Evolutionary conservation across 805 yeast genomes (phyloP), one percentile per base, ranked within the genome.

Genomic region (Cyberlindnera petersonii): DNA sequence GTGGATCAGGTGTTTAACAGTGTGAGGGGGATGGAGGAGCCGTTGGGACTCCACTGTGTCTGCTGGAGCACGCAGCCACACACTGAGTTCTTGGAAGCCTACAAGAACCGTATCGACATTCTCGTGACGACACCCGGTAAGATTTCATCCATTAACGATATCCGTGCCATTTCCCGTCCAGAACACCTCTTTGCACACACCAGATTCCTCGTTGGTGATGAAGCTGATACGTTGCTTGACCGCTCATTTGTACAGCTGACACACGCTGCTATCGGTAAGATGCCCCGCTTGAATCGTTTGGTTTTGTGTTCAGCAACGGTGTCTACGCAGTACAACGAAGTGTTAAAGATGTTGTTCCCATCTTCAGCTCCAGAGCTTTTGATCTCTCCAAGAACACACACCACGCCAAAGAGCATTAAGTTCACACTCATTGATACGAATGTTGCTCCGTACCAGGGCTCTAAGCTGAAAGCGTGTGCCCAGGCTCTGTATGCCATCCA

Each of bases 201-300:
- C 5, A 68, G 70, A 20, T 82, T 72, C 53, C 68, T 83, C 31
- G 91, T 86, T 2, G 74, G 85, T 11, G 98, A 91, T 58, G 98
- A 91, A 60, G 98, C 98, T 0, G 98, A 91, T 61, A 84, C 96
- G 0, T 64, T 91, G 40, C 72, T 89, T 78, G 95, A 89, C 56
- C 74, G 77, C 37, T 81, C 93, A 0, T 89, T 88, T 72, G 60
- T 79, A 9, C 71, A 71, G 19, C 79, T 77, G 34, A 85, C 96
- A 3, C 71, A 76, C 45, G 59, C 66, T 2, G 73, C 76, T 2
- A 63, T 87, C 11, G 66, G 61, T 17, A 48, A 60, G 34, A 69
- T 79, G 64, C 67, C 75, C 15, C 72, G 74, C 43, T 62, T 83
- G 28, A 69, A 67, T 33, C 83, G 86, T 44, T 59, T 87, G 17